phyloP scores from a whole-genome alignment of 148 eudicot genomes.

The Agrostemma githago region DNA sequence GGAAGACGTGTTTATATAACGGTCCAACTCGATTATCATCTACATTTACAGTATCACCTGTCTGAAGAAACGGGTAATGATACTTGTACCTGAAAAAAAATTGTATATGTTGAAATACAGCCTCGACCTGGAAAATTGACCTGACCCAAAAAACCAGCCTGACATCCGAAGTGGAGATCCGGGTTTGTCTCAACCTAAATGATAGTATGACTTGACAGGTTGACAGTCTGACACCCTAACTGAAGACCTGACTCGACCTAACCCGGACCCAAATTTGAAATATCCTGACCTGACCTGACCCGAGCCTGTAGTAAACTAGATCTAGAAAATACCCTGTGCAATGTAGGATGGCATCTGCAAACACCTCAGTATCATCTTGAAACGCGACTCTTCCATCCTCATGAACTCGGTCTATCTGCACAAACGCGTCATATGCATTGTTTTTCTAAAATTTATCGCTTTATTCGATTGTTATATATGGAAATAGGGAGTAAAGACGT shows the following conservation, averaged over 20 bases:
- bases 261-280: too few species aligned
- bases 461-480: not conserved
- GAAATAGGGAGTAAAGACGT: not conserved
- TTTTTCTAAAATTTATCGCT: not conserved
- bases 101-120: not conserved
- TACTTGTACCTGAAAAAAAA: conserved; percentile 58
- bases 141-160: too few species aligned
- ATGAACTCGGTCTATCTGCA: conserved; percentile 63
- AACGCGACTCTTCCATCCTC: conserved; percentile 63
- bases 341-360: conserved; percentile 73
- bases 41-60: conserved; percentile 44
- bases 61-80: conserved; percentile 74
- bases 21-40: conserved; percentile 91
- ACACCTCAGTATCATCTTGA: conserved; percentile 44
- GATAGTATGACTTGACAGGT: too few species aligned
- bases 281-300: too few species aligned
- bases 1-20: conserved; percentile 79
- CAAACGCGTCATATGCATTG: not conserved
- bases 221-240: too few species aligned
- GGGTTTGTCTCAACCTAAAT: too few species aligned
- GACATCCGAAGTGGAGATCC: too few species aligned
- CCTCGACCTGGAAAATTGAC: too few species aligned
- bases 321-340: conserved; percentile 63
- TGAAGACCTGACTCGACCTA: too few species aligned
- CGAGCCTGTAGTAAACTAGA: not conserved